Evolutionary conservation across 306 rosid species (phyloP), one percentile per base, ranked within the genome.

Genomic region (Echinosophora koreensis): DNA sequence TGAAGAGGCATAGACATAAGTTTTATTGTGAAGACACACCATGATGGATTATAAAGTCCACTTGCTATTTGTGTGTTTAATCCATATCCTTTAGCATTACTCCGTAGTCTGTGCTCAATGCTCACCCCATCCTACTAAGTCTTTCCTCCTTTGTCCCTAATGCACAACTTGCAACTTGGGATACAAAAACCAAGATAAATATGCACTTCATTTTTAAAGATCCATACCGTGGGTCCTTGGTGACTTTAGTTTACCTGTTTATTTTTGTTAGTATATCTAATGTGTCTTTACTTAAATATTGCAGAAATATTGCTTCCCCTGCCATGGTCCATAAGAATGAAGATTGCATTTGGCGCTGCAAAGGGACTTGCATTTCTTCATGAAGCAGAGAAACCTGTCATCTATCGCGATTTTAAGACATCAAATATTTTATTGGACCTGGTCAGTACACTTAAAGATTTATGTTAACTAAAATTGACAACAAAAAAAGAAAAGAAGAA

Each of bases 321-420:
- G 91, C 86, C 99, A 58, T 96, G 97, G 99, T 87, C 99, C 62
- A 84, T 86, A 79, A 87, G 99, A 92, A 96, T 96, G 99, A 96
- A 96, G 85, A 89, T 96, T 73, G 99, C 97, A 18, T 88, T 83
- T 68, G 97, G 99, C 0, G 98, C 99, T 58, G 99, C 98, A 3
- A 92, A 92, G 68, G 99, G 97, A 54, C 99, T 96, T 52, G 98
- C 99, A 39, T 92, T 96, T 88, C 99, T 96, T 69, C 99, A 96
- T 46, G 99, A 96, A 60, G 98, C 98, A 8, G 89, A 96, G 73
- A 90, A 95, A 81, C 97, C 99, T 0, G 99, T 96, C 73, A 96
- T 96, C 80, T 96, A 91, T 88, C 98, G 99, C 35, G 99, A 96
- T 82, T 96, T 96, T 60, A 96, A 92, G 86, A 96, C 99, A 14